Evolutionary conservation across 2,329 filamentous ascomycete genomes (phyloP), one percentile per base, ranked within the genome.

Genomic region (Stagonosporopsis tanaceti): DNA sequence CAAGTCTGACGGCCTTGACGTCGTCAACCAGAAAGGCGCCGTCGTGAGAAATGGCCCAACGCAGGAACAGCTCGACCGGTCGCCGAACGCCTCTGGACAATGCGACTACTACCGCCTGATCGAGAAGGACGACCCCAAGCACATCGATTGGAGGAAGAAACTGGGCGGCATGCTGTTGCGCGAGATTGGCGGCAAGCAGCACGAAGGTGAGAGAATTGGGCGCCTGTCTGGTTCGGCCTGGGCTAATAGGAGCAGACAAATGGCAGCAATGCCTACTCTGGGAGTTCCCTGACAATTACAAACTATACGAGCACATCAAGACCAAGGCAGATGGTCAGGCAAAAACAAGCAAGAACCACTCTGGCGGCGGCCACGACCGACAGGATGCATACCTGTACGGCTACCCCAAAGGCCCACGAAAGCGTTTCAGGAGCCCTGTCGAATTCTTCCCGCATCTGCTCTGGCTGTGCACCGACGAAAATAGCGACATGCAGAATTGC

Each of bases 331-430:
- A 81, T 44, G 78, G 78, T 39, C 78, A 80, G 47, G 76, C 79
- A 28, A 81, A 83, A 60, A 77, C 79, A 62, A 75, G 78, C 69
- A 79, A 81, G 71, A 82, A 78, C 48, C 78, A 82, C 67, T 80
- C 78, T 6, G 79, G 77, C 34, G 82, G 80, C 32, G 80, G 78
- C 11, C 82, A 81, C 59, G 82, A 85, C 66, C 75, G 84, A 52
- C 82, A 85, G 63, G 85, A 87, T 67, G 83, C 83, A 30, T 87
- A 87, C 62, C 77, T 87, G 6, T 87, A 87, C 67, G 85, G 85
- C 20, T 84, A 87, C 66, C 85, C 84, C 2, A 74, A 79, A 42
- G 85, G 84, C 15, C 78, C 81, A 17, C 82, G 80, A 69, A 86
- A 86, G 72, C 79, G 84, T 46, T 87, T 82, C 67, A 74, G 85